phyloP scores from a whole-genome alignment of 345 rosid species.

The Gynandropsis gynandra region DNA sequence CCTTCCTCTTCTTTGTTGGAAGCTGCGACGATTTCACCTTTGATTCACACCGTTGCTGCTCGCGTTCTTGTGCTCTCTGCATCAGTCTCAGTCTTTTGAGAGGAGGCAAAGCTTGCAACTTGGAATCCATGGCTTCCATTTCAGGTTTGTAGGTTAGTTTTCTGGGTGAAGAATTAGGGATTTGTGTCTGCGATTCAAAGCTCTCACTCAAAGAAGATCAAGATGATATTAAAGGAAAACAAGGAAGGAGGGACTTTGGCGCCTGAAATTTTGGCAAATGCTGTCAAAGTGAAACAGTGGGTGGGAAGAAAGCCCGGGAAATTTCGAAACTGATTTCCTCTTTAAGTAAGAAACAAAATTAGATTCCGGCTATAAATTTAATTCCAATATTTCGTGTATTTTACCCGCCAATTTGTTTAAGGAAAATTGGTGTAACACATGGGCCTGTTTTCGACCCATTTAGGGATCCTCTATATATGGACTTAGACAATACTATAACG shows the following conservation, averaged over 20 bases:
- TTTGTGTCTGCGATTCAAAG: no score
- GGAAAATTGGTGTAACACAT: background rate
- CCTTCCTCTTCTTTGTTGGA: slow-evolving; percentile 81
- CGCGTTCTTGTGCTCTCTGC: slow-evolving; percentile 32
- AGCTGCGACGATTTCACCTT: slow-evolving; percentile 30
- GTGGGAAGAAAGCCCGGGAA: no score
- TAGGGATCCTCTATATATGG: background rate
- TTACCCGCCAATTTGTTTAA: slow-evolving; percentile 16
- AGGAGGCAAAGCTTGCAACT: slow-evolving; percentile 54
- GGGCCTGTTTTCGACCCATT: background rate
- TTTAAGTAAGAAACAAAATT: no score
- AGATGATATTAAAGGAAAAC: background rate
- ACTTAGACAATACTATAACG: no score
- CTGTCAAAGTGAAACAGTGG: no score
- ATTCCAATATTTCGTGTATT: background rate
- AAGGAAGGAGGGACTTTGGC: no score
- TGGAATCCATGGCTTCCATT: slow-evolving; percentile 38
- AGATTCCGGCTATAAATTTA: background rate
- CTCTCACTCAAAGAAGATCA: background rate
- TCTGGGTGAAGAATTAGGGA: background rate
- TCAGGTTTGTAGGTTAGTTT: slow-evolving; percentile 12
- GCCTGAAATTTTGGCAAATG: no score
- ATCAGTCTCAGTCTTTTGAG: slow-evolving; percentile 56
- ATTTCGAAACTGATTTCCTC: no score
- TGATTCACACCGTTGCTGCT: slow-evolving; percentile 20